Evolutionary conservation across 108 stramenopile species (phyloP), one percentile per base, ranked within the genome.

Genomic region (Skeletonema grethae): DNA sequence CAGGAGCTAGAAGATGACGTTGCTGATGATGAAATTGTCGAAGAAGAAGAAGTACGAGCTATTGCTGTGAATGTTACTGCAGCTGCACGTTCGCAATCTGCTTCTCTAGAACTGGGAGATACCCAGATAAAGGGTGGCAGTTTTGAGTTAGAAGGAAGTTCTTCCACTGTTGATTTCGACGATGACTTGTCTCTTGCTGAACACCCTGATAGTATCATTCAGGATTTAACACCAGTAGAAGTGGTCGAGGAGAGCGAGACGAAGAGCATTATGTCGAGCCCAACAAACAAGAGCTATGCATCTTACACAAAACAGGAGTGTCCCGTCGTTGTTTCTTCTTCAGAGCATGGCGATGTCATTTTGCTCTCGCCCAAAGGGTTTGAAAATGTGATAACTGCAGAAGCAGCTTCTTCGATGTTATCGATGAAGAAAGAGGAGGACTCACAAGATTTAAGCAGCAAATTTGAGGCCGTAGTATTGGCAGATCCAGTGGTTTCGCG

Each of bases 291-390:
- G 13, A 64, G 38, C 38, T 29, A 25, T 11, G 20, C 28, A 16
- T 45, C 63, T 18, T 38, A 64, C 12, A 43, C 39, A 10, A 46
- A 45, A 15, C 45, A 41, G 31, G 41, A 29, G 0, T 72, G 38
- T 15, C 61, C 60, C 11, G 48, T 72, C 25, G 60, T 45, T 20
- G 70, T 72, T 24, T 61, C 70, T 15, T 53, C 70, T 2, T 32
- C 61, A 18, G 70, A 72, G 31, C 38, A 72, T 38, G 70, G 70
- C 31, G 70, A 72, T 38, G 70, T 72, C 41, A 63, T 72, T 25
- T 35, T 72, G 30, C 16, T 72, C 18, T 53, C 18, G 2, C 50
- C 50, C 8, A 53, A 53, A 53, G 50, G 20, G 4, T 20, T 22
- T 22, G 50, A 53, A 53, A 53, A 15, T 8, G 22, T 15, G 0